Base-by-base conservation (phyloP, 1,139 yeast genomes). In the Zygoascus hellenicus region DNA sequence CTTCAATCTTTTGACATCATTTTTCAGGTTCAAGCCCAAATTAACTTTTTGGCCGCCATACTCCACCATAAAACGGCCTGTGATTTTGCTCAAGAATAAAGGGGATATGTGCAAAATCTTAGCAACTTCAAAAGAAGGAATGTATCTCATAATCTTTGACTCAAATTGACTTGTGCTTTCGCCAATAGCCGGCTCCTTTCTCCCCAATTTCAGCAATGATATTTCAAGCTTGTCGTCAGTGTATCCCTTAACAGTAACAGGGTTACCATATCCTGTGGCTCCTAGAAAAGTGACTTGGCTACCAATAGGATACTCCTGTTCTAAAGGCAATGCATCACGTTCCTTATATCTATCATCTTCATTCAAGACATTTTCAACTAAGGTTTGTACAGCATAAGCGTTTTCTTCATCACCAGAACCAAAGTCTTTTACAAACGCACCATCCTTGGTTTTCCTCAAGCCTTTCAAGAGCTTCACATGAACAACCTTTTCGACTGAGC, bases 181-280 rank as follows among this genome's bases (percentile, higher is more conserved):
- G 36, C 73, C 76, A 48, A 65, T 53, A 29, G 57, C 47, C 4
- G 64, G 57, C 42, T 63, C 67, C 6, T 61, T 57, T 19, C 61
- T 55, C 6, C 54, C 53, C 9, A 62, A 51, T 26, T 57, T 56
- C 41, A 51, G 48, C 9, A 60, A 56, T 48, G 60, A 56, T n/a
- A 70, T 61, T 30, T 62, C 63, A 35, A 67, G 59, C 38, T 77
- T 71, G 14, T 32, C 37, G 22, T 64, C 66, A 53, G 79, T 76
- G 46, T 63, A 58, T 0, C 87, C 95, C 45, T 75, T 79, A 43
- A 92, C 77, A 19, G 74, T 74, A 11, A 94, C 90, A 45, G 95
- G 84, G 26, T 88, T 77, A 43, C 98, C 98, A 62, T 87, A 92
- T 2, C 90, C 95, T 67, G 81, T 80, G 35, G 84, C 89, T 36